Evolutionary conservation across 352 stramenopile genomes (phyloP), one percentile per base, ranked within the genome.

Genomic region (Sclerospora graminicola): DNA sequence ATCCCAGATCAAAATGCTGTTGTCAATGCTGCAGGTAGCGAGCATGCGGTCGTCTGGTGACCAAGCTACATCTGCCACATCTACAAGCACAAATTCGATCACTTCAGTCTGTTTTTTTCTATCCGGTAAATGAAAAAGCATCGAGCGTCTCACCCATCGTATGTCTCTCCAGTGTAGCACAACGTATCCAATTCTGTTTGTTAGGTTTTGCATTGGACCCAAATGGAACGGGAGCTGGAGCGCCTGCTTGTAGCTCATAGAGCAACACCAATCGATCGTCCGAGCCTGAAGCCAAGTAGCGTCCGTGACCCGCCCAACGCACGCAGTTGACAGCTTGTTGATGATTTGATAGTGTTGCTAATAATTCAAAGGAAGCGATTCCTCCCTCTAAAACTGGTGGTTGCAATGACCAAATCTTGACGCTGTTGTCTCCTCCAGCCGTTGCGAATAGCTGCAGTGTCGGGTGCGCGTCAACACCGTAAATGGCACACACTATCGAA

Each of bases 1-100:
- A 43, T 84, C 72, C 82, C 82, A 93, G 42, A 93, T 86, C 34
- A 87, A 63, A 48, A 93, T 89, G 23, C 74, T 77, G 48, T 93
- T 93, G 60, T 93, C 82, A 45, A 93, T 90, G 45, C 78, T 90
- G 59, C 82, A 93, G 1, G 78, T 90, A n/a, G 82, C 82, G 13
- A 93, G 53, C 56, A 91, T 87, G 5, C 78, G 76, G 51, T 93
- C 82, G 54, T 93, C 82, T 0, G 82, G 82, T 1, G 82, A 93
- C 82, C 82, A 93, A 15, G 82, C 78, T 5, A 93, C 46, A 30
- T 93, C 82, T 28, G 86, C 72, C 35, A 93, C 82, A 48, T 92
- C 80, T 91, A 35, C 28, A 13, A 53, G 7, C 24, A 40, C 3
- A 18, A n/a, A 46, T 55, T 11, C 50, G 51, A 43, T 35, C 7